phyloP scores from a whole-genome alignment of 768 basidiomycete genomes.

The Lactarius pseudohatsudake region DNA sequence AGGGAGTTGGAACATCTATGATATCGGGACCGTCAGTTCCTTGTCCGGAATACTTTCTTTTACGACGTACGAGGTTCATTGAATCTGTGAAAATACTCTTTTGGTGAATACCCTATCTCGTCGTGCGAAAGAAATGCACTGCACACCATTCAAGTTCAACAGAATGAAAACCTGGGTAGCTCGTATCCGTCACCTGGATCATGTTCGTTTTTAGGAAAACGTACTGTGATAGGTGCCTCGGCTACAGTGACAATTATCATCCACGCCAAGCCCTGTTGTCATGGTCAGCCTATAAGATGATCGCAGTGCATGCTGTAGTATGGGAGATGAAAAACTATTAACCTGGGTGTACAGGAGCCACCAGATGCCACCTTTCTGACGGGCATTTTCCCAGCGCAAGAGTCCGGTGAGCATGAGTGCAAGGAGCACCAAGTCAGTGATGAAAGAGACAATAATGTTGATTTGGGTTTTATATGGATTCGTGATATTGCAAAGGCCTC shows the following conservation, averaged over 20 bases:
- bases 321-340: neutral
- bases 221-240: conserved; percentile 4
- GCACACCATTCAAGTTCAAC: conserved; percentile 12
- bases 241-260: conserved; percentile 6
- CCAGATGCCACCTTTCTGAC: conserved; percentile 1
- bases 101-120: neutral
- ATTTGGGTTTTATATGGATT: neutral
- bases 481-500: neutral
- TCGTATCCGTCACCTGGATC: neutral
- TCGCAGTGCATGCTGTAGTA: neutral
- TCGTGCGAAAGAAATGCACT: neutral
- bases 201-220: neutral
- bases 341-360: conserved; percentile 10
- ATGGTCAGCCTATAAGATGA: neutral
- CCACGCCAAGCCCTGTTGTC: conserved; percentile 3
- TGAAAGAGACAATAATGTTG: neutral
- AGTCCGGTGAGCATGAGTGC: conserved; percentile 11
- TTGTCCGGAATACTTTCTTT: no score
- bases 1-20: no score
- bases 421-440: conserved; percentile 5
- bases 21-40: no score
- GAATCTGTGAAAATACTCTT: neutral
- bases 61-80: neutral
- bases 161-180: neutral
- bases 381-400: conserved; percentile 11